Evolutionary conservation across 169 alveolate species (phyloP), one percentile per base, ranked within the genome.

Genomic region (Cryptosporidium meleagridis): DNA sequence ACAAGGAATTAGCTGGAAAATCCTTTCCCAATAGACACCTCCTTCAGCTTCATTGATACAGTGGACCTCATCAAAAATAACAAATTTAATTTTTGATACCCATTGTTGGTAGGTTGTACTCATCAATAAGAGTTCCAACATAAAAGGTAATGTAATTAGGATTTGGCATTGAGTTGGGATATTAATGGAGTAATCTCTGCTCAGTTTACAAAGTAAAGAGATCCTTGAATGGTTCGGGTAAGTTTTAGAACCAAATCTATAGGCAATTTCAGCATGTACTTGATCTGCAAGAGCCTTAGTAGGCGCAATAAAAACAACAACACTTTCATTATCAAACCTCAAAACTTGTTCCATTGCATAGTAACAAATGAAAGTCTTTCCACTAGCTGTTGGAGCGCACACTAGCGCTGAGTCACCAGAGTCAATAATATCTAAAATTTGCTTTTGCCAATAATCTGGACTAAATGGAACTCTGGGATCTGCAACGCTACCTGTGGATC

Each of bases 361-460:
- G 92, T 95, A 96, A 71, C 98, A 96, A 72, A 96, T 96, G 93
- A 94, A 96, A 7, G 98, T 96, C 86, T 96, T 96, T 31, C 98
- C 98, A 55, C 97, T 94, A 18, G 98, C 95, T 2, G 98, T 96
- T 14, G 98, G 98, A 2, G 98, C 97, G 6, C 93, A 95, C 31
- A 87, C 97, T 91, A 93, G 91, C 35, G 92, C 95, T 85, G 93
- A 93, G 67, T 87, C 96, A 69, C 91, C 91, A 45, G 84, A 85
- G 84, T 95, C 98, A 33, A 96, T 97, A 18, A 94, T 91, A 70
- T 94, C 97, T 51, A 95, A 89, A 45, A 95, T 85, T 73, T 93
- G 85, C 85, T 91, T 93, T 93, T 96, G 98, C 98, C 98, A 96
- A 39, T 95, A 95, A 85, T 96, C 98, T 5, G 97, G 97, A 55